Conservation (phyloP, 306 rosid genomes). For the Prunus salicina region DNA sequence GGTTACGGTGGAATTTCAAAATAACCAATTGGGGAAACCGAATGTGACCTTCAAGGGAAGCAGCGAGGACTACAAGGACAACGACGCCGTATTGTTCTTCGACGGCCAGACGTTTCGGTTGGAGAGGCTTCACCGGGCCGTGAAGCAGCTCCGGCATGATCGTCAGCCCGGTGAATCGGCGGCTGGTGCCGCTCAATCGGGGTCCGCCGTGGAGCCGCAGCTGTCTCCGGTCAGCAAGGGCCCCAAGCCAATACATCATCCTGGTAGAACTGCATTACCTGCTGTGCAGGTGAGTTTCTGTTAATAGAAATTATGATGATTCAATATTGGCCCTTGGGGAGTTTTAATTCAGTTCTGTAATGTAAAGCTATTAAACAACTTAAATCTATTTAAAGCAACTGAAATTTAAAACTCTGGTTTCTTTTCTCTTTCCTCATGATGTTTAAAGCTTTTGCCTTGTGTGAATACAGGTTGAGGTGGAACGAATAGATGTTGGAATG, state of each 20-base stretch:
- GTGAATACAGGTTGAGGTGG: conserved; percentile 81
- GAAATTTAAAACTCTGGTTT: not conserved
- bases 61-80: conserved; percentile 80
- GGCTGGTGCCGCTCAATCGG: conserved; percentile 26
- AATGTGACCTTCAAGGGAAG: conserved; percentile 88
- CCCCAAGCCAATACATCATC: conserved; percentile 33
- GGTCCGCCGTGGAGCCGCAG: conserved; percentile 50
- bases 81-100: conserved; percentile 82
- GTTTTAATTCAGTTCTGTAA: not conserved
- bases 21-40: conserved; percentile 84
- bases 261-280: conserved; percentile 45
- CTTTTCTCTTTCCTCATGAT: not conserved
- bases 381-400: not conserved
- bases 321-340: not conserved
- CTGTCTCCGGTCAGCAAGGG: conserved; percentile 66
- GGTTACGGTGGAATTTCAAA: conserved; percentile 79
- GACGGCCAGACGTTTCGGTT: conserved; percentile 71
- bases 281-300: conserved; percentile 48
- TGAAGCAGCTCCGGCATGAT: conserved; percentile 77
- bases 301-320: not conserved
- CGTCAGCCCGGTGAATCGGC: conserved; percentile 80
- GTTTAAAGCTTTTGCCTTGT: conserved; percentile 6
- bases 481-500: conserved; percentile 73
- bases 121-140: conserved; percentile 78
- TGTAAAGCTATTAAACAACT: not conserved